Conservation (phyloP, 176 grass and related monocot genomes). For the Dendrocalamus sinicus region DNA sequence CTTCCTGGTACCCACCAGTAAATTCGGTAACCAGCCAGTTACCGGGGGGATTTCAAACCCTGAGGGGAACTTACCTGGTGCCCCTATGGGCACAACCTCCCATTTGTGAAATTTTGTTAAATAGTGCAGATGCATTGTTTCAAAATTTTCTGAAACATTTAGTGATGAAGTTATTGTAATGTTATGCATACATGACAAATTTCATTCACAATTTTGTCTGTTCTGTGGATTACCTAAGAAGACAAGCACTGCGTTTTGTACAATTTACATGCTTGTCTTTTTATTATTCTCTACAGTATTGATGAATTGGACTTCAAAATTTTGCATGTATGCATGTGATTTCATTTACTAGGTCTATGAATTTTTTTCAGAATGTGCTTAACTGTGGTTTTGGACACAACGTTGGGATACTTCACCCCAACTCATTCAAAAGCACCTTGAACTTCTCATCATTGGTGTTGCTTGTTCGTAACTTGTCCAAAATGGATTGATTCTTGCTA, state of each 20-base stretch:
- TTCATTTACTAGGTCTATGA: not conserved
- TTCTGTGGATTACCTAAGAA: not conserved
- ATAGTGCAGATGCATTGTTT: not conserved
- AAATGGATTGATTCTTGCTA: slow-evolving; percentile 15
- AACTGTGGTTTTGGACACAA: too few species aligned
- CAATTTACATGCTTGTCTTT: not conserved
- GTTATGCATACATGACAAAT: not conserved
- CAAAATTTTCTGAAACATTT: not conserved
- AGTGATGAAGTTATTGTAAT: not conserved
- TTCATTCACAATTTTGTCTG: not conserved
- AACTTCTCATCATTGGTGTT: not conserved
- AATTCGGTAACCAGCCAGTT: too few species aligned
- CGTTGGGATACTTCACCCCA: not conserved
- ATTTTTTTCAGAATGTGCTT: not conserved
- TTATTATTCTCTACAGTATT: not conserved
- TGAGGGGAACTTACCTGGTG: not conserved
- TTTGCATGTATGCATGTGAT: not conserved
- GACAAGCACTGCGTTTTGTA: not conserved
- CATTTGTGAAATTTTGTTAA: not conserved
- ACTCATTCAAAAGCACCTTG: slow-evolving; percentile 6
- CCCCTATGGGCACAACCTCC: not conserved
- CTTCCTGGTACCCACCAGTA: too few species aligned
- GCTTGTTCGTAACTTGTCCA: not conserved
- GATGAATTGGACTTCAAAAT: not conserved
- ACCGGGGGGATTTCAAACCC: too few species aligned